Conservation (phyloP, 306 rosid species). For the Prunus fruticosa region DNA sequence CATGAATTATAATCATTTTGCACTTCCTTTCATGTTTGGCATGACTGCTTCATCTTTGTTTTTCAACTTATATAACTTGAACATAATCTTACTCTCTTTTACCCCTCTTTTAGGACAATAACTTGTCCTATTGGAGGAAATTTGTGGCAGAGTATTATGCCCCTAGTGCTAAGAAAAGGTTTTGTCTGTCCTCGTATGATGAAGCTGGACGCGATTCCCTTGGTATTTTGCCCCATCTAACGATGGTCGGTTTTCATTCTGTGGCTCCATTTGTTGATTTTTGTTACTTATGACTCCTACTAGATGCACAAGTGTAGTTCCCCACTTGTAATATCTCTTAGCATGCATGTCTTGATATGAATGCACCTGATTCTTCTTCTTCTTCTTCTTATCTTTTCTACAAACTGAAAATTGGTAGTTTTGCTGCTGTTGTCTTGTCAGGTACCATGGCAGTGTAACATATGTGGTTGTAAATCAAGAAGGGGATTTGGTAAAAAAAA, state of each 20-base stretch:
- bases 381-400: not conserved
- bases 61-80: not conserved
- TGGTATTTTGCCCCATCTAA: conserved; percentile 25
- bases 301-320: not conserved
- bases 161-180: conserved; percentile 42
- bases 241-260: conserved; percentile 30
- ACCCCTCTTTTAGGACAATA: conserved; percentile 30
- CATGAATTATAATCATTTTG: not conserved
- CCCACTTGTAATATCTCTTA: not conserved
- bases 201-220: conserved; percentile 28
- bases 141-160: conserved; percentile 44
- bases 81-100: not conserved
- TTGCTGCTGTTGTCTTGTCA: conserved; percentile 11
- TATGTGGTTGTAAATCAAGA: conserved; percentile 33
- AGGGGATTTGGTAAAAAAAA: conserved; percentile 36
- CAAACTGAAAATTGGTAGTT: not conserved
- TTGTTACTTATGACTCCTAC: too few species aligned
- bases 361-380: not conserved
- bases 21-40: not conserved
- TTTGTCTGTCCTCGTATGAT: conserved; percentile 41
- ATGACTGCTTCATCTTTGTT: not conserved
- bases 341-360: not conserved
- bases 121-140: conserved; percentile 39
- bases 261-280: not conserved
- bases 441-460: conserved; percentile 41